Evolutionary conservation across 1,139 yeast species (phyloP).

Genomic region (Debaryomycetaceae sp.): DNA sequence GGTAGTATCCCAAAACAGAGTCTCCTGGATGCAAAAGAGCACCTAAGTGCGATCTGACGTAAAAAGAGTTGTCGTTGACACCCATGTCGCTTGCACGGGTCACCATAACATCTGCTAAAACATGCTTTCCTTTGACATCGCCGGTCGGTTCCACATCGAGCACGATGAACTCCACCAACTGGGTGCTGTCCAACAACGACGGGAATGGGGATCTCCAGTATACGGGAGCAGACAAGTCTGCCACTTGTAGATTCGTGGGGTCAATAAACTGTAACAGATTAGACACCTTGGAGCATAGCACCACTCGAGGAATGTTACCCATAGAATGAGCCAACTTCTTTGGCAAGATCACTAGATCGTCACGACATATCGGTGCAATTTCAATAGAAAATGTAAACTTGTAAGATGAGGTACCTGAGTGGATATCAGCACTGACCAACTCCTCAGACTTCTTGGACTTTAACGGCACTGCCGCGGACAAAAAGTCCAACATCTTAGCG

Average conservation of each 20-base stretch:
- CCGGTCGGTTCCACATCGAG: constrained; percentile 95
- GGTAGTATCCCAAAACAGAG: constrained; percentile 84
- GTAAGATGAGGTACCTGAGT: constrained; percentile 82
- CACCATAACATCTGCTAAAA: constrained; percentile 85
- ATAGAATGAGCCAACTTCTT: constrained; percentile 75
- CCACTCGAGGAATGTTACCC: constrained; percentile 83
- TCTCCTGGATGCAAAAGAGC: constrained; percentile 96
- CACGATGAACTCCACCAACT: constrained; percentile 83
- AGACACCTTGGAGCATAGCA: constrained; percentile 78
- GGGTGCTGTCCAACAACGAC: constrained; percentile 72
- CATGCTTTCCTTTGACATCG: constrained; percentile 71
- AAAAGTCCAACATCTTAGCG: constrained; percentile 86
- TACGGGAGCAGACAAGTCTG: constrained; percentile 71
- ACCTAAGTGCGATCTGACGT: constrained; percentile 87
- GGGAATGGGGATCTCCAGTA: constrained; percentile 89
- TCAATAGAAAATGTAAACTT: constrained; percentile 93
- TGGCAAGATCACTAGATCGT: constrained; percentile 90
- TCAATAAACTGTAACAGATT: constrained; percentile 85
- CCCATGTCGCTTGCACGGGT: constrained; percentile 87
- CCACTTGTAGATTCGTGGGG: constrained; percentile 74
- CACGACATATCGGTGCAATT: constrained; percentile 96
- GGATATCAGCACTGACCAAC: constrained; percentile 87
- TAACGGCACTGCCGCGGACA: constrained; percentile 84
- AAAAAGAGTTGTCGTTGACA: constrained; percentile 73
- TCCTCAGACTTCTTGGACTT: constrained; percentile 85